phyloP scores from a whole-genome alignment of 805 yeast genomes.

The Pichia sporocuriosa region DNA sequence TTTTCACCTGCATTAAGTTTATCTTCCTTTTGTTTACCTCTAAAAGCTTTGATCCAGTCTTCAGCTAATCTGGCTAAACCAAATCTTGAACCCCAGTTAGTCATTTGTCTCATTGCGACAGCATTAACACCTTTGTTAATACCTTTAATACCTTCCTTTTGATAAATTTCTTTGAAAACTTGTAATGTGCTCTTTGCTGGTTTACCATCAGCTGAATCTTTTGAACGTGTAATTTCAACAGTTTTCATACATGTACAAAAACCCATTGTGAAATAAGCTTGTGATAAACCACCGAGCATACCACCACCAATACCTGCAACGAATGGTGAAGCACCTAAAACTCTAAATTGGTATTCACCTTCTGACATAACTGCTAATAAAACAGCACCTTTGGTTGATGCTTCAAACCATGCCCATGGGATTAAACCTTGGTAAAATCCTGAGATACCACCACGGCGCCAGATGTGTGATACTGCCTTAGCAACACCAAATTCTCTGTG shows the following conservation, averaged over 20 bases:
- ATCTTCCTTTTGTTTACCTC: constrained; percentile 49
- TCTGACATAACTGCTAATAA: constrained; percentile 88
- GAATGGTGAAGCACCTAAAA: constrained; percentile 62
- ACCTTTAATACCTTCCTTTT: constrained; percentile 85
- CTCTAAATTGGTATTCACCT: constrained; percentile 71
- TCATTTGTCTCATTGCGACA: constrained; percentile 97
- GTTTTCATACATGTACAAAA: constrained; percentile 99
- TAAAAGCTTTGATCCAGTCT: constrained; percentile 60
- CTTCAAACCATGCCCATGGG: constrained; percentile 99
- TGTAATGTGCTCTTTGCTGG: constrained; percentile 70
- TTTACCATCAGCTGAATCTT: constrained; percentile 62
- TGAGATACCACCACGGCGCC: constrained; percentile 87
- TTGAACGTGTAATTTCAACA: constrained; percentile 89
- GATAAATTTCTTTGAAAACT: constrained; percentile 80
- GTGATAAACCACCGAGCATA: constrained; percentile 92
- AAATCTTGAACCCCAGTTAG: constrained; percentile 98
- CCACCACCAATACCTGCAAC: constrained; percentile 93
- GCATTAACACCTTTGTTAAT: constrained; percentile 98
- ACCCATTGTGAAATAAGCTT: constrained; percentile 94
- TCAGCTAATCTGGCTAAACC: constrained; percentile 91
- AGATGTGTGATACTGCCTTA: constrained; percentile 66
- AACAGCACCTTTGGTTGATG: constrained; percentile 98
- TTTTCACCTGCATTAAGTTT: constrained; percentile 73
- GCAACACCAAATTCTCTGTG: constrained; percentile 66
- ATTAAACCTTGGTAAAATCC: constrained; percentile 97